Conservation (phyloP, 2,329 filamentous ascomycete genomes). For the Apiospora aurea region DNA sequence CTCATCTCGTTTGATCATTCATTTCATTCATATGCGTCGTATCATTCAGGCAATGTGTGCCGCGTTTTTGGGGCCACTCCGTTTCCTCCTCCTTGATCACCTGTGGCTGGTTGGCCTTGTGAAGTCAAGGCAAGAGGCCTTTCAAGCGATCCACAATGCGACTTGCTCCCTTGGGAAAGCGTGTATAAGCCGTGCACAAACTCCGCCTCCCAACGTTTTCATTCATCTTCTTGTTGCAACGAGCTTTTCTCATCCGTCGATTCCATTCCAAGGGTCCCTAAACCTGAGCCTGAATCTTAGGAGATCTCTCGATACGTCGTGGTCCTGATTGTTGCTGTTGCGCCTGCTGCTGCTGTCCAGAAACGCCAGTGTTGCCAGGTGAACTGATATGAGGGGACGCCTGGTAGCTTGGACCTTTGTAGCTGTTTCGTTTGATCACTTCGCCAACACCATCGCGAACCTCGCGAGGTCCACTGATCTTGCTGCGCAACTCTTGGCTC, state of each 20-base stretch:
- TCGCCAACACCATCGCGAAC: slow-evolving; percentile 66
- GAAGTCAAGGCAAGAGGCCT: background rate
- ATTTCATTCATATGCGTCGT: slow-evolving; percentile 23
- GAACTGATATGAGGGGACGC: background rate
- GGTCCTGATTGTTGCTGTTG: background rate
- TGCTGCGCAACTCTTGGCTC: slow-evolving; percentile 63
- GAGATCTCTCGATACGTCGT: slow-evolving; percentile 23
- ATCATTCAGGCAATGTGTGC: slow-evolving; percentile 3
- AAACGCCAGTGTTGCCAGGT: background rate
- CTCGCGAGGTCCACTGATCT: slow-evolving; percentile 65
- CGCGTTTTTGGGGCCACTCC: background rate
- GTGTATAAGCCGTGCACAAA: background rate
- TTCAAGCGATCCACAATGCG: background rate
- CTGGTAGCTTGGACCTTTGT: slow-evolving; percentile 45
- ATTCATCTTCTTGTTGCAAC: background rate
- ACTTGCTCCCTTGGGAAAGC: slow-evolving; percentile 4
- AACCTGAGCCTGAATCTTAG: slow-evolving; percentile 27
- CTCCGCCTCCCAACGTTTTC: background rate
- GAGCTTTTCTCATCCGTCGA: background rate
- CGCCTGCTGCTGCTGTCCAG: background rate
- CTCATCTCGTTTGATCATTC: slow-evolving; percentile 11
- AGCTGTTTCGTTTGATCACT: slow-evolving; percentile 56
- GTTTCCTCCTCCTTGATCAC: background rate
- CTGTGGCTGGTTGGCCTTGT: background rate
- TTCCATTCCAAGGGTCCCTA: slow-evolving; percentile 23